Evolutionary conservation across 2,329 filamentous ascomycete species (phyloP).

Genomic region (Pseudocercospora crystallina): DNA sequence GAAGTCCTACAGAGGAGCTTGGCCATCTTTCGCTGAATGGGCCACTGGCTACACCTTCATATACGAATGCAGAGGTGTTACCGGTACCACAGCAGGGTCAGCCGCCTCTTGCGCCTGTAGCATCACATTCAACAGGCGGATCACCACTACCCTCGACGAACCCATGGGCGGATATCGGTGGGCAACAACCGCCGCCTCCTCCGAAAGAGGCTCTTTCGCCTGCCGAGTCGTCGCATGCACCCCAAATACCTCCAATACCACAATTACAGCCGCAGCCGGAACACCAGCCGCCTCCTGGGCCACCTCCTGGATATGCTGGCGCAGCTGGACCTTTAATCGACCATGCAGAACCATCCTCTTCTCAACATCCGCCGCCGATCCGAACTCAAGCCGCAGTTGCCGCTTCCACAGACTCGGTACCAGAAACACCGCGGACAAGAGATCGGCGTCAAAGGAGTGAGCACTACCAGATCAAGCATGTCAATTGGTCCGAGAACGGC

Average conservation of each 20-base stretch:
- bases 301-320: slow-evolving; percentile 34
- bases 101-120: slow-evolving; percentile 29
- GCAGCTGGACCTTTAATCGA: slow-evolving; percentile 33
- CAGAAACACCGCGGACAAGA: slow-evolving; percentile 41
- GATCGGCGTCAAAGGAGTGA: slow-evolving; percentile 59
- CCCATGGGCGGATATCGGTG: slow-evolving; percentile 20
- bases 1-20: slow-evolving; percentile 43
- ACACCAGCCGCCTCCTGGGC: slow-evolving; percentile 18
- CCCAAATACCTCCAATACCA: neutral
- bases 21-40: slow-evolving; percentile 37
- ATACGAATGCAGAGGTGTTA: slow-evolving; percentile 25
- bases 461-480: slow-evolving; percentile 90
- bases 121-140: slow-evolving; percentile 10
- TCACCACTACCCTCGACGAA: slow-evolving; percentile 21
- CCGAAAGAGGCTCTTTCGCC: slow-evolving; percentile 22
- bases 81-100: slow-evolving; percentile 30
- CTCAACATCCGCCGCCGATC: slow-evolving; percentile 36
- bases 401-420: slow-evolving; percentile 8
- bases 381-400: slow-evolving; percentile 13
- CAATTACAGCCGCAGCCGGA: slow-evolving; percentile 6
- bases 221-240: neutral
- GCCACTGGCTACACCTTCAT: slow-evolving; percentile 20
- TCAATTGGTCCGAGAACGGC: slow-evolving; percentile 76
- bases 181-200: slow-evolving; percentile 16
- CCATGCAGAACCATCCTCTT: slow-evolving; percentile 31